Evolutionary conservation across 139 green algal genomes (phyloP).

Genomic region (Tetradesmus obliquus): DNA sequence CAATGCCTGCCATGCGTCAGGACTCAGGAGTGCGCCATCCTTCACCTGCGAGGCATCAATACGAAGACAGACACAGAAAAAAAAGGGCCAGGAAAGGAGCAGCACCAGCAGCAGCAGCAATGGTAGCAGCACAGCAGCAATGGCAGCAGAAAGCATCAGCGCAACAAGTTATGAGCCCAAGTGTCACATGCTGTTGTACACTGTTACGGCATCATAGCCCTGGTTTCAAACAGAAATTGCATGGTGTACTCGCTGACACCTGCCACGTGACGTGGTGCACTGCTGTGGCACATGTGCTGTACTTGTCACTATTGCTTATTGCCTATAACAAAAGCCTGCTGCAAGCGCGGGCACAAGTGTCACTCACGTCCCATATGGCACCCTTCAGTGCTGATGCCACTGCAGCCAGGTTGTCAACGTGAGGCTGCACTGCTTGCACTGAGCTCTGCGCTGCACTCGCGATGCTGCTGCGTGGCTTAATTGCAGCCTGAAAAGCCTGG

Average conservation of each 20-base stretch:
- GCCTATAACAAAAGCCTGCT: no score
- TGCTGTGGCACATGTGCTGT: no score
- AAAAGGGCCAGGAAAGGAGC: neutral
- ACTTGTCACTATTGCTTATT: no score
- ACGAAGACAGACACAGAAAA: no score
- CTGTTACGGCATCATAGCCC: no score
- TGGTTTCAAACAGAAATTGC: no score
- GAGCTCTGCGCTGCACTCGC: neutral
- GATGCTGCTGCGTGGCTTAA: neutral
- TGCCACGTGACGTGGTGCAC: no score
- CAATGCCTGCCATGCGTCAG: conserved; percentile 1
- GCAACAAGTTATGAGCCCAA: no score
- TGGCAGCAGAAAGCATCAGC: no score
- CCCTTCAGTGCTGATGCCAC: neutral
- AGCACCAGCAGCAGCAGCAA: neutral
- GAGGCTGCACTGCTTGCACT: neutral
- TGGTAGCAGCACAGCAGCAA: neutral
- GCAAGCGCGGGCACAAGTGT: neutral
- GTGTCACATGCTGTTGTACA: no score
- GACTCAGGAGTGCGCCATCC: neutral
- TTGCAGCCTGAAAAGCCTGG: neutral
- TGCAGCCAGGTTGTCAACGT: neutral
- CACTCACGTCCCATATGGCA: neutral
- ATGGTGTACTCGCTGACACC: neutral
- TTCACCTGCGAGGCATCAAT: neutral